Base-by-base conservation (phyloP, 2,329 filamentous ascomycete species). In the Aspergillus sp. region DNA sequence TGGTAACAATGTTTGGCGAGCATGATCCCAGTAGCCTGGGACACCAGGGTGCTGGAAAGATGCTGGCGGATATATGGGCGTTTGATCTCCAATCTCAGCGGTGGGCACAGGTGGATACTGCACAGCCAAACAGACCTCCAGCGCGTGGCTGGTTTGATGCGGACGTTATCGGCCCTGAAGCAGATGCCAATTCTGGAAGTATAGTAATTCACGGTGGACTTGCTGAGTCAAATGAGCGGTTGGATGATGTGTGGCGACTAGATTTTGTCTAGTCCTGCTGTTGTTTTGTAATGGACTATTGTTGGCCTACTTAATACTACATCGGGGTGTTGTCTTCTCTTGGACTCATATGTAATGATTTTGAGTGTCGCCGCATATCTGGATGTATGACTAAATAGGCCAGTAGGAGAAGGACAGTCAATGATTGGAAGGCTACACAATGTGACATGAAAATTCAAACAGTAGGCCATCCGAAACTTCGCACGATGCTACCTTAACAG, bases 41-140 rank as follows among this genome's bases (percentile, higher is more conserved):
- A 0, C 83, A 86, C 67, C 78, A 79, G 50, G 83, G 83, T 0
- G 83, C 83, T 0, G 83, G 83, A 0, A 85, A 84, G 70, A 85
- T 86, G 83, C 62, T 84, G 48, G 66, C 68, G 2, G 82, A 86
- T 68, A 75, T 79, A 0, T 86, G 83, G 83, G 71, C 75, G 0
- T 85, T 77, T 63, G 74, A 78, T 52, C 59, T 81, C 15, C 62
- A 66, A 19, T 61, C 52, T 1, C 55, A 69, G 42, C 66, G 25
- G 10, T 82, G 80, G 80, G 57, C 53, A 3, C 61, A 72, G 32
- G 69, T 80, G 1, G 54, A 66, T 3, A 56, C 62, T 2, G 41
- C 66, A 8, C 70, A 65, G 0, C 62, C 67, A 2, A 63, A 69
- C 6, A 19, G 25, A 8, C 82, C 83, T 7, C 67, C 68, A 10